Conservation (phyloP, 768 basidiomycete species). For the Scleroderma bovista region DNA sequence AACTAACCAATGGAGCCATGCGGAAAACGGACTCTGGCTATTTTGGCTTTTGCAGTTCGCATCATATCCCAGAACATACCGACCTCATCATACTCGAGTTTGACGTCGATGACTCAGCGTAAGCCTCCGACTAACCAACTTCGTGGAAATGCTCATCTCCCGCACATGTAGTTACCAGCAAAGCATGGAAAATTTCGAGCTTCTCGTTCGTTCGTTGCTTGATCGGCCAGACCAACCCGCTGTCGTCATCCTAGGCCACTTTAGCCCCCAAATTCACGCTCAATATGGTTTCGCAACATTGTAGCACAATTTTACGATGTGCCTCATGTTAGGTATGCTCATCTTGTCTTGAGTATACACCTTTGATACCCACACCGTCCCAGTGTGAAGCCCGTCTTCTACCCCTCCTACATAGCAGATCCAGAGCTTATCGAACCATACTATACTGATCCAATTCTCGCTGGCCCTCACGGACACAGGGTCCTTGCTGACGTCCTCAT, state of each 20-base stretch:
- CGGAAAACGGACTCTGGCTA: constrained; percentile 88
- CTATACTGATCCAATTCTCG: constrained; percentile 79
- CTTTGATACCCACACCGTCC: constrained; percentile 1
- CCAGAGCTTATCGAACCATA: constrained; percentile 63
- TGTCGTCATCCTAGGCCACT: constrained; percentile 92
- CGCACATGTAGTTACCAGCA: constrained; percentile 49
- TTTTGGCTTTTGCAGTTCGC: constrained; percentile 89
- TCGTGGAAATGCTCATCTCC: not conserved
- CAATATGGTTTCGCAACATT: constrained; percentile 73
- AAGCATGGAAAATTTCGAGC: constrained; percentile 82
- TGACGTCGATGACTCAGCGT: constrained; percentile 86
- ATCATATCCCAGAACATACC: constrained; percentile 90
- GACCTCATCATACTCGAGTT: constrained; percentile 96
- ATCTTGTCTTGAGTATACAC: not conserved
- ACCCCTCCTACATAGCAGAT: constrained; percentile 74
- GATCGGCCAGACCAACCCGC: constrained; percentile 89
- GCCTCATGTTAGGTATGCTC: constrained; percentile 69
- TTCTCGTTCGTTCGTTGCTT: constrained; percentile 88
- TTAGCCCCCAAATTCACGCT: constrained; percentile 78
- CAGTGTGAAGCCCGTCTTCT: constrained; percentile 77
- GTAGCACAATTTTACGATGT: constrained; percentile 98
- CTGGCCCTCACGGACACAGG: constrained; percentile 75
- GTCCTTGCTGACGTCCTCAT: constrained; percentile 88
- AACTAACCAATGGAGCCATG: constrained; percentile 96
- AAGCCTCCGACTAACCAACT: constrained; percentile 30